phyloP scores from a whole-genome alignment of 2,329 filamentous ascomycete genomes.

The Beauveria pseudobassiana region DNA sequence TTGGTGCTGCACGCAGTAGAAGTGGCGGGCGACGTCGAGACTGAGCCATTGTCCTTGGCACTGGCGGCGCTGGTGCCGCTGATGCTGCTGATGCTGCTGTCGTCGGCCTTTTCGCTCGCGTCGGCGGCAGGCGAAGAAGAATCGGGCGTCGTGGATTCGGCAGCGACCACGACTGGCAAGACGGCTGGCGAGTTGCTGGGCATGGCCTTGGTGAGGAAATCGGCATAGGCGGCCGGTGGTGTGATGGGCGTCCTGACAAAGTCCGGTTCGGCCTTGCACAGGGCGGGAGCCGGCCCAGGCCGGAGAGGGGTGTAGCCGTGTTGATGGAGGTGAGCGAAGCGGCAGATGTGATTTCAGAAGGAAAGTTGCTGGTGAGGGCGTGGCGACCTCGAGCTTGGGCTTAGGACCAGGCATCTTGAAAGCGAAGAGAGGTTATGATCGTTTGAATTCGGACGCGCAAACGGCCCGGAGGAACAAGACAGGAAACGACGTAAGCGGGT shows the following conservation, averaged over 20 bases:
- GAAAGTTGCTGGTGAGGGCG: constrained; percentile 55
- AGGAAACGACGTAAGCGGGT: neutral
- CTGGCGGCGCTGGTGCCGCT: constrained; percentile 15
- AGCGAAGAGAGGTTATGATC: constrained; percentile 12
- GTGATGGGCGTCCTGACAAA: constrained; percentile 86
- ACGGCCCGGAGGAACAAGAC: neutral
- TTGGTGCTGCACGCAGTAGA: constrained; percentile 25
- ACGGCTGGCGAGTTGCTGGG: constrained; percentile 63
- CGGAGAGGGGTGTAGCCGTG: constrained; percentile 60
- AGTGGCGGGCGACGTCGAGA: constrained; percentile 32
- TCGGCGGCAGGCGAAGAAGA: constrained; percentile 47
- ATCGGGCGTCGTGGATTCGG: constrained; percentile 40
- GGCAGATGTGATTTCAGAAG: constrained; percentile 52
- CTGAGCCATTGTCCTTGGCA: constrained; percentile 28
- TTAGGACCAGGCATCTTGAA: constrained; percentile 44
- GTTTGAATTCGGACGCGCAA: neutral
- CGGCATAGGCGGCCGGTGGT: constrained; percentile 80
- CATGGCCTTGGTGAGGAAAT: constrained; percentile 77
- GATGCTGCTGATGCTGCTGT: constrained; percentile 35
- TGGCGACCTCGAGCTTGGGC: constrained; percentile 55
- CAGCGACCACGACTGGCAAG: constrained; percentile 51
- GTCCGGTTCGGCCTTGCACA: constrained; percentile 35
- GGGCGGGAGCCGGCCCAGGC: constrained; percentile 29
- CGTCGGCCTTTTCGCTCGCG: constrained; percentile 46
- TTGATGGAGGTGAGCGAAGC: constrained; percentile 24